Percentiles rank a stretch among this genome's conserved stretches.
Conservation (phyloP, 345 rosid species). For the Ceriops zippeliana region DNA sequence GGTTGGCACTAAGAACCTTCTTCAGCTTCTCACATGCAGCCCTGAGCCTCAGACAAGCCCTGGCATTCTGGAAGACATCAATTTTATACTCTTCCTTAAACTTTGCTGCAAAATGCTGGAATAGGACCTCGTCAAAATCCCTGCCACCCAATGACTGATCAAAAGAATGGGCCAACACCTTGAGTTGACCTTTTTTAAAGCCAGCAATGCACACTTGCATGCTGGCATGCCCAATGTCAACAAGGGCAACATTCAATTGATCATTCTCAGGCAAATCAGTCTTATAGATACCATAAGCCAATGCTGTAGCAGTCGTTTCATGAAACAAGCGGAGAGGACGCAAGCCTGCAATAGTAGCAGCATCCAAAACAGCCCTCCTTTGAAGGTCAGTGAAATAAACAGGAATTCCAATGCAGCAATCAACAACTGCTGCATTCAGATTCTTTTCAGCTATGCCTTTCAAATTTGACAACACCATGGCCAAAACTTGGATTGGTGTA, state of each 20-base stretch:
- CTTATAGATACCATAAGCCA: conserved; percentile 96
- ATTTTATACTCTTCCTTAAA: conserved; percentile 89
- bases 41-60: conserved; percentile 81
- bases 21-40: conserved; percentile 89
- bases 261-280: conserved; percentile 91
- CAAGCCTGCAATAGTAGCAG: conserved; percentile 88
- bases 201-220: conserved; percentile 98
- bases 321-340: conserved; percentile 82
- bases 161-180: conserved; percentile 68
- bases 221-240: conserved; percentile 88
- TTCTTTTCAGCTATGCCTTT: conserved; percentile 87
- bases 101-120: conserved; percentile 67
- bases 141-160: conserved; percentile 89
- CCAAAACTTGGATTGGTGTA: conserved; percentile 91
- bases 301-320: conserved; percentile 91
- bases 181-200: conserved; percentile 81
- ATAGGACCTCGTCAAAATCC: conserved; percentile 86
- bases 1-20: conserved; percentile 93
- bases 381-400: conserved; percentile 87
- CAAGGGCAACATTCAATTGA: conserved; percentile 77
- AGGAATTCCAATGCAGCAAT: conserved; percentile 95
- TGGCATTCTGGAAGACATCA: conserved; percentile 81
- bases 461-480: conserved; percentile 79
- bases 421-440: conserved; percentile 77
- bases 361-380: conserved; percentile 90